phyloP scores from a whole-genome alignment of 805 yeast species.

The Tetrapisispora fleetii region DNA sequence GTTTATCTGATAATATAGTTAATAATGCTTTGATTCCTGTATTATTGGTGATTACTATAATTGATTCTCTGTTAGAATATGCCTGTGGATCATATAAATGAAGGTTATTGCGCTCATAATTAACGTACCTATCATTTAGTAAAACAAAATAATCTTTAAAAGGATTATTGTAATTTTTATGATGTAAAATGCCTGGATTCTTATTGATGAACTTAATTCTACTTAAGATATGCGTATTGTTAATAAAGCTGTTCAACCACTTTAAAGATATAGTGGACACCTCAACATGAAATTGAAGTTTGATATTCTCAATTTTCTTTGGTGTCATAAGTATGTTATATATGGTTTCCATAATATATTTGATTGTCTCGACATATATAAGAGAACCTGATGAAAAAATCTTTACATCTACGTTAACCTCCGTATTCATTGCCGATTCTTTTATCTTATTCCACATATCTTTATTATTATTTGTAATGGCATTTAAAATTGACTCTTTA shows the following conservation, averaged over 20 bases:
- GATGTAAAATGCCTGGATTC: background rate
- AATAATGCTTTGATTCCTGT: constrained; percentile 29
- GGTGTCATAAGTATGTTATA: constrained; percentile 9
- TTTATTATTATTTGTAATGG: constrained; percentile 19
- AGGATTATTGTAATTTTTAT: constrained; percentile 12
- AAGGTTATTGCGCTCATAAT: constrained; percentile 2
- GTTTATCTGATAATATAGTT: constrained; percentile 27
- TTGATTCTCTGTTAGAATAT: constrained; percentile 7
- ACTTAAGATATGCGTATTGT: constrained; percentile 2
- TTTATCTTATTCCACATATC: constrained; percentile 16
- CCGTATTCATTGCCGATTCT: background rate
- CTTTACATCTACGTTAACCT: constrained; percentile 5
- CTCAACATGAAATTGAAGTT: constrained; percentile 13
- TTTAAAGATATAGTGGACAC: constrained; percentile 23
- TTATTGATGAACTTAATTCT: constrained; percentile 1
- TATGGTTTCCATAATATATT: constrained; percentile 21
- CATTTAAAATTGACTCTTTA: constrained; percentile 16
- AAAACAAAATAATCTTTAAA: constrained; percentile 26
- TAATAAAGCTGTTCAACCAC: constrained; percentile 26
- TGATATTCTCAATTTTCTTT: constrained; percentile 8
- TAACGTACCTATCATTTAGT: constrained; percentile 18
- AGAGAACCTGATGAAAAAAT: constrained; percentile 26
- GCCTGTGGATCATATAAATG: background rate
- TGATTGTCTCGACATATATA: constrained; percentile 28
- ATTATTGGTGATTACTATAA: constrained; percentile 24